Conservation (phyloP, 2,329 filamentous ascomycete genomes). For the Aaosphaeria pasadenensis region DNA sequence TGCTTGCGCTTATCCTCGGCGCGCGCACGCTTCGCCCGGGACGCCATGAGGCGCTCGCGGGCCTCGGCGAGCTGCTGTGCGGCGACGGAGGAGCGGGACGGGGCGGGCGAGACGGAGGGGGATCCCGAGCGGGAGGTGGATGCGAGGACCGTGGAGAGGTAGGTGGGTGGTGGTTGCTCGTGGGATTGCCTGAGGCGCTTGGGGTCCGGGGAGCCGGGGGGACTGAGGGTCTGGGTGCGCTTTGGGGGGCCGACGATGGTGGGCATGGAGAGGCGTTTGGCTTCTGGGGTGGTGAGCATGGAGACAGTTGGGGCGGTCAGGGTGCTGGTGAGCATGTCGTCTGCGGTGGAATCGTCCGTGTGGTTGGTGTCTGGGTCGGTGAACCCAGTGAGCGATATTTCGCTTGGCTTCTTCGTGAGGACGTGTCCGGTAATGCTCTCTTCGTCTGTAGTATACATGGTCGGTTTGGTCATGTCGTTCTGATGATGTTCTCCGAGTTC, state of each 20-base stretch:
- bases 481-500: too few relatives aligned
- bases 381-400: not conserved
- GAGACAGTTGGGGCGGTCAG: not conserved
- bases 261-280: too few relatives aligned
- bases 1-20: not conserved
- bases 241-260: not conserved
- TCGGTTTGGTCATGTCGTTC: too few relatives aligned
- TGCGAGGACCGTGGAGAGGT: not conserved
- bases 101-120: not conserved
- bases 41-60: not conserved
- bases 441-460: too few relatives aligned
- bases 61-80: not conserved
- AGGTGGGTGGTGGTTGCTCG: not conserved
- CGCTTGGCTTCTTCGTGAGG: not conserved
- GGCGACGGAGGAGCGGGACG: not conserved
- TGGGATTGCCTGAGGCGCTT: not conserved
- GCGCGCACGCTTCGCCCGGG: not conserved
- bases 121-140: not conserved
- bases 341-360: not conserved
- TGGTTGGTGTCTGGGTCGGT: not conserved
- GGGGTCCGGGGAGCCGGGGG: not conserved
- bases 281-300: not conserved
- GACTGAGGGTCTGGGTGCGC: not conserved
- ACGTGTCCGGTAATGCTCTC: not conserved
- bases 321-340: not conserved